Evolutionary conservation across 371 early-diverging fungal genomes (phyloP), one percentile per base, ranked within the genome.

Genomic region (Mortierella sp.): DNA sequence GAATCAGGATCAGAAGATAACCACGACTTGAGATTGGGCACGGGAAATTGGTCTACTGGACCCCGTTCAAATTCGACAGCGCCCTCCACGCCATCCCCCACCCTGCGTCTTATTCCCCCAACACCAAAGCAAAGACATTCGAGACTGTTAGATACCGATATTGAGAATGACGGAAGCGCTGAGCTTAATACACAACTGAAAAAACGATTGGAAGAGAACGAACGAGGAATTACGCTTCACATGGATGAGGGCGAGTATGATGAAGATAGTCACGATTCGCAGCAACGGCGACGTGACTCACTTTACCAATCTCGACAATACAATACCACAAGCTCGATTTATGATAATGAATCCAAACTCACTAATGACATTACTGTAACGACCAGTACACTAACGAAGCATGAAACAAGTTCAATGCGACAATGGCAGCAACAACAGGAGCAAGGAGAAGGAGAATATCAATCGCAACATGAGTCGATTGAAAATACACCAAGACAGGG

Each of bases 1-100:
- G 66, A 53, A 37, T 37, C 37, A 37, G 37, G 9, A 3, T 37
- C 9, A 12, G 59, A 64, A 6, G 50, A 28, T 15, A 29, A 18
- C 18, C 44, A n/a, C 16, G 11, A 43, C 18, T 48, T 47, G 29
- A 45, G 53, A 26, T 7, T 44, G 46, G 28, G 28, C 48, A 9
- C 37, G 3, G 37, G 37, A 37, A 37, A 9, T 9, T 37, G 37
- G 37, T 3, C 37, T 37, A 37, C 37, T 5, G 37, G 37, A 9
- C 37, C 37, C 9, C 37, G 9, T 9, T 9, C 37, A 37, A 37
- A 9, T 9, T 5, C 37, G 37, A 48, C 75, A 4, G 61, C 66
- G 1, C 77, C 77, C 1, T 72, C 77, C 0, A 76, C 77, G 0
- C 77, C 77, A 14, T 76, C 77, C 9, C 77, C 77, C 0, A 76